phyloP scores from a whole-genome alignment of 2,329 filamentous ascomycete species.

The Nothophaeocryptopus gaeumannii region DNA sequence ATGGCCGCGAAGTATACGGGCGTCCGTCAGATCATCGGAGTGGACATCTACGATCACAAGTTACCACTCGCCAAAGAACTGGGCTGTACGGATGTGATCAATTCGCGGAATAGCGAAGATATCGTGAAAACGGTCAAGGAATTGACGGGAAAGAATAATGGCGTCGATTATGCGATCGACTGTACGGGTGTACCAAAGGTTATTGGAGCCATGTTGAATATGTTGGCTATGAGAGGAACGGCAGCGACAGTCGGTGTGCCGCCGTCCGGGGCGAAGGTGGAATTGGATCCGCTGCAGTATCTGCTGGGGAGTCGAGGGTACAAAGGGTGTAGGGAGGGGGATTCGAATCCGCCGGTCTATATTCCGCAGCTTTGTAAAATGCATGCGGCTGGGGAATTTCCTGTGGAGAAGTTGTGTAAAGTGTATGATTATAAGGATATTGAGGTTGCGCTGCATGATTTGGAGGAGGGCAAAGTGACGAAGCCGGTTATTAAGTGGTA shows the following conservation, averaged over 20 bases:
- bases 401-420: constrained; percentile 23
- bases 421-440: constrained; percentile 25
- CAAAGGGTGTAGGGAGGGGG: constrained; percentile 19
- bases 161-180: constrained; percentile 19
- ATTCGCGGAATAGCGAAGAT: constrained; percentile 12
- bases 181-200: constrained; percentile 20
- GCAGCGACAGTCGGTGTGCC: constrained; percentile 22
- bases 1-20: constrained; percentile 23
- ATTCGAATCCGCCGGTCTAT: constrained; percentile 15
- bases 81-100: constrained; percentile 19
- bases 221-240: constrained; percentile 19
- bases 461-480: constrained; percentile 18
- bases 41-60: constrained; percentile 22
- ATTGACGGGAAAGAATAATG: constrained; percentile 10
- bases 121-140: constrained; percentile 17
- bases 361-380: constrained; percentile 20
- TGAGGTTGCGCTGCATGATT: constrained; percentile 16
- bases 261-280: constrained; percentile 20
- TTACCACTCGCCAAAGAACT: constrained; percentile 19
- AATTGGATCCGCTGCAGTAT: constrained; percentile 15
- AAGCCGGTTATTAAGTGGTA: constrained; percentile 24
- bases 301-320: constrained; percentile 17
- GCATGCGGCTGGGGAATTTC: constrained; percentile 21
- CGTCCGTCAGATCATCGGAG: constrained; percentile 23
- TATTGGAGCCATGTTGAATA: constrained; percentile 20